Evolutionary conservation across 2,329 filamentous ascomycete species (phyloP).

Genomic region (Achaetomium macrosporum): DNA sequence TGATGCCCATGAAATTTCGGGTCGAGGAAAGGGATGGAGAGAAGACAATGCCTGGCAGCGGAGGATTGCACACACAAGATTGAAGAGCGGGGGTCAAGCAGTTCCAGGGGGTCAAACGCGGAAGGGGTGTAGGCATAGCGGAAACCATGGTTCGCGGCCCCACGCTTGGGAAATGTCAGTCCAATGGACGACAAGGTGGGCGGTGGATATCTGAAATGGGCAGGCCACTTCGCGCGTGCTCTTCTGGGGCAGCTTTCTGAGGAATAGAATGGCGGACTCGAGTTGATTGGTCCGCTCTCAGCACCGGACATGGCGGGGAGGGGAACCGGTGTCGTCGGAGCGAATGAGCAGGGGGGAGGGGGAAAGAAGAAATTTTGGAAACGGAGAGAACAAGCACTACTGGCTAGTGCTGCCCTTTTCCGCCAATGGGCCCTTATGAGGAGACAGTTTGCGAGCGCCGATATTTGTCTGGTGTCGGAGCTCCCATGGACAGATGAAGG

Average conservation of each 20-base stretch:
- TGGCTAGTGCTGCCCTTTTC: not conserved
- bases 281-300: conserved; percentile 15
- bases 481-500: too few relatives aligned
- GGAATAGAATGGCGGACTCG: conserved; percentile 10
- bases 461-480: too few relatives aligned
- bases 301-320: conserved; percentile 7
- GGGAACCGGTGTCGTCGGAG: conserved; percentile 9
- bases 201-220: not conserved
- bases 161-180: conserved; percentile 16
- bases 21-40: conserved; percentile 19
- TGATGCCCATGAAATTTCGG: conserved; percentile 17
- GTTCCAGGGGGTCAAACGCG: conserved; percentile 12
- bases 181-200: conserved; percentile 15
- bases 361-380: conserved; percentile 22
- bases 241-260: not conserved
- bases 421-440: too few relatives aligned
- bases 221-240: conserved; percentile 6
- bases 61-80: conserved; percentile 18
- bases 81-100: conserved; percentile 17
- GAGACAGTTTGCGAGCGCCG: too few relatives aligned
- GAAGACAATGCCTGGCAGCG: conserved; percentile 5
- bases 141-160: conserved; percentile 16
- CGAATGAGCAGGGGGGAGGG: conserved; percentile 11
- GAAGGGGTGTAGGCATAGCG: conserved; percentile 13
- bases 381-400: conserved; percentile 12